Evolutionary conservation across 768 basidiomycete genomes (phyloP).

Genomic region (Phylloporus arenicola): DNA sequence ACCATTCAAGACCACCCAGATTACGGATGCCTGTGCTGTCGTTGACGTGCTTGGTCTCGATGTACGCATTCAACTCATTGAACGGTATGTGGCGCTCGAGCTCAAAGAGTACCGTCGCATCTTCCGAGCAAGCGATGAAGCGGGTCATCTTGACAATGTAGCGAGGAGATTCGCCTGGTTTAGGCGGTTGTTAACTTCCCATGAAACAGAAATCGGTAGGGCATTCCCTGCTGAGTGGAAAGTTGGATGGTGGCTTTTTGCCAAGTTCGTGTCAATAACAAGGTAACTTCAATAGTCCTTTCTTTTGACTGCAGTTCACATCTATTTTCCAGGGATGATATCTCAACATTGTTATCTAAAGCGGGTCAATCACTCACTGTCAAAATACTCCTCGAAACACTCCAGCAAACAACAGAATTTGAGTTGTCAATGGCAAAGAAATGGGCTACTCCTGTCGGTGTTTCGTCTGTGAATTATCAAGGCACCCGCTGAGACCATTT

Average conservation of each 20-base stretch:
- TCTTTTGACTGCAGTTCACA: background rate
- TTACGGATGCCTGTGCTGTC: constrained; percentile 82
- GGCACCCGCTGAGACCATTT: background rate
- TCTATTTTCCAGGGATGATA: constrained; percentile 60
- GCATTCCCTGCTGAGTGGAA: constrained; percentile 86
- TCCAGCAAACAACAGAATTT: constrained; percentile 86
- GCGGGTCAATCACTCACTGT: constrained; percentile 69
- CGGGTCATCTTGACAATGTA: constrained; percentile 94
- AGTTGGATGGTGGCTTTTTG: constrained; percentile 73
- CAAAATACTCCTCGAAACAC: constrained; percentile 73
- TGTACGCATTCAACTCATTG: constrained; percentile 73
- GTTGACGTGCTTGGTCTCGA: constrained; percentile 86
- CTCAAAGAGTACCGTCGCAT: constrained; percentile 95
- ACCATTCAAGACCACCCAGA: constrained; percentile 54
- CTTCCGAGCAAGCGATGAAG: constrained; percentile 89
- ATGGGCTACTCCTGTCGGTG: constrained; percentile 66
- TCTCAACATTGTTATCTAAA: constrained; percentile 76
- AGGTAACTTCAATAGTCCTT: constrained; percentile 41
- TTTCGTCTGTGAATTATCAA: constrained; percentile 5
- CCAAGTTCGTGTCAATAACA: constrained; percentile 88
- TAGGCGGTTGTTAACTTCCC: constrained; percentile 71
- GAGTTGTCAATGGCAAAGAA: constrained; percentile 77
- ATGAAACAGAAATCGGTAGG: constrained; percentile 81
- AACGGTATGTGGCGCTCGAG: constrained; percentile 84
- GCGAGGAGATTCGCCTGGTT: constrained; percentile 95